Base-by-base conservation (phyloP, 1,284 basidiomycete species). In the Cutaneotrichosporon cavernicola region DNA sequence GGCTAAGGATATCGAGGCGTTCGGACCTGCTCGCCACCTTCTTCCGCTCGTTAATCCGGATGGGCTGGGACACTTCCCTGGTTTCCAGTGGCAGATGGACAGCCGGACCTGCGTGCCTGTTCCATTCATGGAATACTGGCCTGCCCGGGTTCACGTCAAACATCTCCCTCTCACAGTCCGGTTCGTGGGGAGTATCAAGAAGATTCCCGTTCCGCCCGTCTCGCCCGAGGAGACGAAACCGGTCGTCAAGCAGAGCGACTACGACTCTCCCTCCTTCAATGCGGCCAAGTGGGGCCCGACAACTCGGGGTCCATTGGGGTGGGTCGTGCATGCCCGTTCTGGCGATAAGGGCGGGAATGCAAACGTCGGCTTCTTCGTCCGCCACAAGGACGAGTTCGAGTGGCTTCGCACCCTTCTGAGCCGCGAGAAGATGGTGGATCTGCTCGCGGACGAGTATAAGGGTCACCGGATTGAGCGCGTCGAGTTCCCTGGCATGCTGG, bases 271-370 rank as follows among this genome's bases (percentile, higher is more conserved):
- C 0, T 46, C 43, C 8, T 31, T 63, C 22, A 21, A 52, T 18
- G 26, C 59, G 0, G 13, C 22, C 16, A 34, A 46, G 4, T 65
- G 58, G n/a, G 72, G 71, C 7, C 62, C 62, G 4, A 73, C 71
- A 0, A 64, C 60, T 11, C 26, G 46, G 1, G 68, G 64, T 0
- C 70, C 72, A 10, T 61, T 73, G 9, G 72, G 72, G 0, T 62
- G 64, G 43, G 58, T 73, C 58, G 72, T 68, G 1, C 72, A 72
- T 56, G 72, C 70, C 14, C 61, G 72, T 32, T 70, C 69, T 1
- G 72, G 72, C n/a, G 72, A 73, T 60, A 73, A 73, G 62, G 72
- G 68, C n/a, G 66, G 66, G 30, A 65, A 72, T 53, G 68, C 71
- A 30, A 72, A 72, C 46, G 69, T 73, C n/a, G 69, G 69, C 47